Evolutionary conservation across 495 filamentous ascomycete species (phyloP), one percentile per base, ranked within the genome.

Genomic region (Penicillium egyptiacum): DNA sequence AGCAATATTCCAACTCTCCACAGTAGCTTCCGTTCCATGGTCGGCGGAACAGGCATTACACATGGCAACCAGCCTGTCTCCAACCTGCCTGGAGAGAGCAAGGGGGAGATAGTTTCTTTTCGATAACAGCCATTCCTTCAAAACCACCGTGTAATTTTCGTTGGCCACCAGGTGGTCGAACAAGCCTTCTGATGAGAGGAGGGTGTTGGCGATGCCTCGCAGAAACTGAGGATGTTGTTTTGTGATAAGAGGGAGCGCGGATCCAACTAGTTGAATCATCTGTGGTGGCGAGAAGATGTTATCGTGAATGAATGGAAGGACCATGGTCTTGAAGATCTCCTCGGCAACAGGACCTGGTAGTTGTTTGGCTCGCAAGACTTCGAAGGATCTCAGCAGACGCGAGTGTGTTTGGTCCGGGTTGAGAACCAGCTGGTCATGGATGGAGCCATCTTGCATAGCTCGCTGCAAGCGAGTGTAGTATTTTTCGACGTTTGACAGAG

Each of bases 361-460:
- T 1, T 56, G 31, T n/a, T 60, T 56, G 12, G 1, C n/a, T 26
- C 30, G 44, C 8, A 60, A 19, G 4, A 60, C 47, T 4, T 47
- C 51, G 19, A 60, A 60, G 44, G 46, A 56, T 17, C 26, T 51
- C 31, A 56, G 37, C 6, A 60, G 53, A 16, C 53, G 58, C 12
- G 28, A 17, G 25, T 51, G 47, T 14, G 41, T 40, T 30, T 50
- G 53, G 20, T 17, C 30, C 0, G 58, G 58, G 31, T 56, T 49
- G 5, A 60, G 43, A 33, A 46, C 19, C 11, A 60, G 31, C 8
- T 60, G 50, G 12, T 56, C 58, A 10, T 40, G 58, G 17, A 56
- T 22, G 0, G 39, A n/a, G 23, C 40, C 47, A 42, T 52, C 31
- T 26, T 31, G 17, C 58, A 60, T 60, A 3, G 35, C 53, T 12